These are phyloP conservation scores for Periconia macrospinosa DNA, from an alignment of 2,329 filamentous ascomycete species.

Conservation along the genomic window DNA sequence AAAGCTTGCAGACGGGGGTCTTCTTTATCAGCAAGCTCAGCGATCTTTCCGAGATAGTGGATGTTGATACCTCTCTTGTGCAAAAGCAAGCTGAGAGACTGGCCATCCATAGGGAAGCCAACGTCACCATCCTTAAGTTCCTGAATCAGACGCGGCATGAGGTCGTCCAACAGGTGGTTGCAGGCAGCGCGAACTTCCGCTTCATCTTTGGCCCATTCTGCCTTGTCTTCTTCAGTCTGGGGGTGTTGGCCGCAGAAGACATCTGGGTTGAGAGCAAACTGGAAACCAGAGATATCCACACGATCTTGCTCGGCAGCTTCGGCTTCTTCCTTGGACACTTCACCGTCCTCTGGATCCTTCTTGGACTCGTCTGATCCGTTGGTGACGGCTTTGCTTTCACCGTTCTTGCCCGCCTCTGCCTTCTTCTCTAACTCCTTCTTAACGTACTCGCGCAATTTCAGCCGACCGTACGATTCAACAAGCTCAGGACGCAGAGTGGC, in stretches of 20 bases:
- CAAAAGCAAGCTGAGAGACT: conserved; percentile 81
- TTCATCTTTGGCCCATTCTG: conserved; percentile 80
- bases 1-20: conserved; percentile 75
- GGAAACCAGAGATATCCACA: conserved; percentile 85
- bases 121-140: conserved; percentile 91
- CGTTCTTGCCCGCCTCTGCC: conserved; percentile 32
- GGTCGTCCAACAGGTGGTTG: conserved; percentile 71
- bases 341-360: conserved; percentile 43
- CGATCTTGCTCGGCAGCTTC: conserved; percentile 59
- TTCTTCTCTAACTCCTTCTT: conserved; percentile 66
- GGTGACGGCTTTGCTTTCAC: conserved; percentile 33
- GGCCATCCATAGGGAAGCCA: conserved; percentile 98
- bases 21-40: conserved; percentile 61
- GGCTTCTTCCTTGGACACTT: conserved; percentile 40
- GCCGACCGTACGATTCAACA: conserved; percentile 80
- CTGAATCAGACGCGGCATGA: conserved; percentile 81
- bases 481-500: conserved; percentile 89
- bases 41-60: conserved; percentile 87
- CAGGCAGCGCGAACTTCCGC: conserved; percentile 84
- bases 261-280: conserved; percentile 89
- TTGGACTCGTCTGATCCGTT: conserved; percentile 9
- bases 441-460: conserved; percentile 87
- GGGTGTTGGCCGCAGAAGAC: conserved; percentile 91
- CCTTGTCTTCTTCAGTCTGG: conserved; percentile 88
- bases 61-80: conserved; percentile 98